A percentile compares a stretch with the other conserved stretches of the same genome.
phyloP scores from a whole-genome alignment of 305 asterid genomes.

The Petunia hybrid region DNA sequence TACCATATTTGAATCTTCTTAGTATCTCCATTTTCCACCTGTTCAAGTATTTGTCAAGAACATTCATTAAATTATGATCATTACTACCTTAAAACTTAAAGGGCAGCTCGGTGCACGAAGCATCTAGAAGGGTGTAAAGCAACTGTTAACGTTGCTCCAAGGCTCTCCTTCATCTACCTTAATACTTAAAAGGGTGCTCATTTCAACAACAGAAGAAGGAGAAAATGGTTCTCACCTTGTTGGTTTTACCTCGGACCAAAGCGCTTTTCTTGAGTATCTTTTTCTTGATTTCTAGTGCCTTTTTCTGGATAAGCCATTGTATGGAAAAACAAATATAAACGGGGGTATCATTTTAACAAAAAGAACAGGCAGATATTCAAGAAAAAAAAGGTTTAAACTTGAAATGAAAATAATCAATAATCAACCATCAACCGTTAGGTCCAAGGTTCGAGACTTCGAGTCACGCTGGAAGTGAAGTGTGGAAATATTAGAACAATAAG shows the following conservation, averaged over 20 bases:
- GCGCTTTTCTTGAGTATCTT: constrained; percentile 41
- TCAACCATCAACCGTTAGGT: no score
- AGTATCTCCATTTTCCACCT: constrained; percentile 38
- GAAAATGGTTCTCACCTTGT: constrained; percentile 43
- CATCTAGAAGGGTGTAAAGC: no score
- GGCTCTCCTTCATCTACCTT: no score
- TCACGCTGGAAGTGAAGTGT: no score
- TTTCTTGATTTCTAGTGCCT: constrained; percentile 38
- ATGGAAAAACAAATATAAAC: background rate
- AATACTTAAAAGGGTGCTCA: no score
- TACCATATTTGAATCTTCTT: constrained; percentile 40
- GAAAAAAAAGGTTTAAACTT: background rate
- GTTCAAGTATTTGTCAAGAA: constrained; percentile 31
- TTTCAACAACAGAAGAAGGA: background rate
- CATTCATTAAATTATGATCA: constrained; percentile 1
- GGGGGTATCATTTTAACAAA: background rate
- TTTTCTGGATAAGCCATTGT: constrained; percentile 35
- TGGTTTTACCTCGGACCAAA: constrained; percentile 1
- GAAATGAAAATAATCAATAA: background rate
- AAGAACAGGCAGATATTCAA: background rate
- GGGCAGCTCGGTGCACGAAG: no score
- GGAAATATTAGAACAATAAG: no score
- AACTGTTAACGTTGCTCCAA: background rate
- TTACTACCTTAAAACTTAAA: background rate
- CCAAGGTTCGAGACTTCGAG: no score